Conservation (phyloP, 768 basidiomycete genomes). For the Leccinum imitatum region DNA sequence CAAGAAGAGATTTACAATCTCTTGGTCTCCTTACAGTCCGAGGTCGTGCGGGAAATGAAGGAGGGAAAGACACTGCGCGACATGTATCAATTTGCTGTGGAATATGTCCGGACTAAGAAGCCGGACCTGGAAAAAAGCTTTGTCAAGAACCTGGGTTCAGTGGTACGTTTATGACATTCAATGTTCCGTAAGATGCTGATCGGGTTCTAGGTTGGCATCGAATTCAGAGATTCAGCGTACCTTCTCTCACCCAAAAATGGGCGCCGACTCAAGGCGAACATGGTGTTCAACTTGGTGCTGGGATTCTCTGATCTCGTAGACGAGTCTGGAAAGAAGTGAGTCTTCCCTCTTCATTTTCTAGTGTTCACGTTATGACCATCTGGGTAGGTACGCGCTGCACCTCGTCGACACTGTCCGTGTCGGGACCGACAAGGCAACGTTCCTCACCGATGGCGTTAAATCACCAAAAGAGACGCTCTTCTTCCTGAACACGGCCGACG, state of each 20-base stretch:
- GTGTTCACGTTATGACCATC: neutral
- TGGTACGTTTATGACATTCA: slow-evolving; percentile 48
- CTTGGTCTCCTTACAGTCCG: slow-evolving; percentile 73
- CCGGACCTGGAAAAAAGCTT: slow-evolving; percentile 83
- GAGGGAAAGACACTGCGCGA: slow-evolving; percentile 78
- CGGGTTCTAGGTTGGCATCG: slow-evolving; percentile 80
- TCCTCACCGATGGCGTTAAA: slow-evolving; percentile 84
- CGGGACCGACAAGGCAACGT: slow-evolving; percentile 58
- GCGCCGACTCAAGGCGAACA: slow-evolving; percentile 67
- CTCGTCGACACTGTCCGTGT: slow-evolving; percentile 88
- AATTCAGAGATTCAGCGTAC: slow-evolving; percentile 89
- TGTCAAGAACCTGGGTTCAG: slow-evolving; percentile 88
- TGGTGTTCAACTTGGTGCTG: slow-evolving; percentile 83
- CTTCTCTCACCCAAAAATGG: slow-evolving; percentile 79
- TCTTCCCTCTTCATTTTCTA: neutral
- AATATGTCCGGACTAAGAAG: slow-evolving; percentile 71
- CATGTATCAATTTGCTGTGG: slow-evolving; percentile 73
- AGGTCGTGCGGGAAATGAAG: slow-evolving; percentile 72
- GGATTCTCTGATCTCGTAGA: slow-evolving; percentile 86
- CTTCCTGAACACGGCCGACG: slow-evolving; percentile 66
- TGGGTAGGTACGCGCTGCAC: slow-evolving; percentile 76
- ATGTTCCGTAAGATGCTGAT: neutral
- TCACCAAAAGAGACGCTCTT: slow-evolving; percentile 86
- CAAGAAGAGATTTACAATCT: slow-evolving; percentile 89
- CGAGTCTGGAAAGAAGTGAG: slow-evolving; percentile 73